Conservation (phyloP, 139 green algal species). For the Gonium pectorale region DNA sequence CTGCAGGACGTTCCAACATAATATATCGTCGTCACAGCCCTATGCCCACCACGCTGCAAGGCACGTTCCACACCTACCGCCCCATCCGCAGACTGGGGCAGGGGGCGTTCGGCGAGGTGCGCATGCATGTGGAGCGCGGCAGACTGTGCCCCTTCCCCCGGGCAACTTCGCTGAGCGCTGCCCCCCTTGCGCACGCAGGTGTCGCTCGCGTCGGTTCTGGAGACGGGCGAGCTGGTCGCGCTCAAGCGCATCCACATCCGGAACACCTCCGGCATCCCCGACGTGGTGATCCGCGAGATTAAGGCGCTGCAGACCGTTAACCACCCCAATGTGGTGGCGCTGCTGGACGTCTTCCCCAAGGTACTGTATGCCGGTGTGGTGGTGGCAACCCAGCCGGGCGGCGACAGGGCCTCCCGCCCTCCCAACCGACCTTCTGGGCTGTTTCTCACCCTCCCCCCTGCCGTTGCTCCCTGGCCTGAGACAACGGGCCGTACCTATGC, state of each 20-base stretch:
- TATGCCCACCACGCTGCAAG: conserved; percentile 28
- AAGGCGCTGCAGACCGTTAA: conserved; percentile 48
- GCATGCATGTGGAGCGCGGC: not conserved
- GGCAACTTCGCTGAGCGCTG: not conserved
- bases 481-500: too few species aligned
- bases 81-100: conserved; percentile 43
- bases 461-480: too few species aligned
- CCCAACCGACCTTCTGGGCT: too few species aligned
- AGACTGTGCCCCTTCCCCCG: too few species aligned
- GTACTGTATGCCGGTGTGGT: too few species aligned
- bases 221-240: conserved; percentile 60
- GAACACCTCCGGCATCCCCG: conserved; percentile 45
- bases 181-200: conserved; percentile 29
- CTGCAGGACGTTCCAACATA: too few species aligned
- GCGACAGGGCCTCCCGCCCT: too few species aligned
- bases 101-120: conserved; percentile 59
- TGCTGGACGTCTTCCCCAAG: conserved; percentile 57
- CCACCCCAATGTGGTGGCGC: conserved; percentile 56
- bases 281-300: conserved; percentile 54
- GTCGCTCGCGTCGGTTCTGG: conserved; percentile 34
- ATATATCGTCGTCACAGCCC: too few species aligned
- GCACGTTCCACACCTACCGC: conserved; percentile 45
- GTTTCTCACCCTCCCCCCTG: too few species aligned
- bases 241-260: conserved; percentile 59
- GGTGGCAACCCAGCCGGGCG: too few species aligned